phyloP scores from a whole-genome alignment of 2,329 filamentous ascomycete species.

The Fusarium secorum region DNA sequence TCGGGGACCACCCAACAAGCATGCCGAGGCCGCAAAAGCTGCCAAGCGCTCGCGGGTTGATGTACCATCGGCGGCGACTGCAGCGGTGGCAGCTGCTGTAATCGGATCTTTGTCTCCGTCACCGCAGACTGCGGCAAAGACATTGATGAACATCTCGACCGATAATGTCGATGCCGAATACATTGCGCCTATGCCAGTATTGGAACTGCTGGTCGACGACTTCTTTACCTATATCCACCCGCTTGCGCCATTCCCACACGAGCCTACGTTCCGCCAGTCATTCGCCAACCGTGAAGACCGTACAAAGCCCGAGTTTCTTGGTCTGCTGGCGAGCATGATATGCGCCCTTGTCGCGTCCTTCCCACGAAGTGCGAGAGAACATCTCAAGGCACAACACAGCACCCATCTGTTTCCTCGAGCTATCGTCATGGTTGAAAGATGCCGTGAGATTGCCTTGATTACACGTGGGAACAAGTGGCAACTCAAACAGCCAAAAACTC shows the following conservation, averaged over 20 bases:
- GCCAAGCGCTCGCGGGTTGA: conserved; percentile 58
- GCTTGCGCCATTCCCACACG: conserved; percentile 78
- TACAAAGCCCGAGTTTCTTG: conserved; percentile 71
- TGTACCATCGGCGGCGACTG: conserved; percentile 23
- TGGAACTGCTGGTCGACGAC: conserved; percentile 77
- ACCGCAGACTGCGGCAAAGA: conserved; percentile 58
- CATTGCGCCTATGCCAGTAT: conserved; percentile 73
- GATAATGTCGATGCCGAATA: conserved; percentile 66
- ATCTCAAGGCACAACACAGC: conserved; percentile 71
- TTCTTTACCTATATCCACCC: conserved; percentile 86
- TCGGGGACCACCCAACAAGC: conserved; percentile 66
- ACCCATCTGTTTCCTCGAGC: conserved; percentile 73
- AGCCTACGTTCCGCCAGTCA: conserved; percentile 76
- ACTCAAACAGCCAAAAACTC: conserved; percentile 56
- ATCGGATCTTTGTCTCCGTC: conserved; percentile 49
- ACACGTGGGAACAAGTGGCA: conserved; percentile 67
- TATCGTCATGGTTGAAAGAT: conserved; percentile 73
- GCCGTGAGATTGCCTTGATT: conserved; percentile 72
- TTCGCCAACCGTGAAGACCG: conserved; percentile 73
- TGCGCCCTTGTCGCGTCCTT: conserved; percentile 78
- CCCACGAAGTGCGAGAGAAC: conserved; percentile 73
- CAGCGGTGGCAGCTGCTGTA: conserved; percentile 22
- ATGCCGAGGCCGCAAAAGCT: conserved; percentile 63
- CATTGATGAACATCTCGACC: conserved; percentile 56
- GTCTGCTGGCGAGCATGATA: conserved; percentile 77